Base-by-base conservation (phyloP, 176 grass and related monocot genomes). In the Raddia guianensis region DNA sequence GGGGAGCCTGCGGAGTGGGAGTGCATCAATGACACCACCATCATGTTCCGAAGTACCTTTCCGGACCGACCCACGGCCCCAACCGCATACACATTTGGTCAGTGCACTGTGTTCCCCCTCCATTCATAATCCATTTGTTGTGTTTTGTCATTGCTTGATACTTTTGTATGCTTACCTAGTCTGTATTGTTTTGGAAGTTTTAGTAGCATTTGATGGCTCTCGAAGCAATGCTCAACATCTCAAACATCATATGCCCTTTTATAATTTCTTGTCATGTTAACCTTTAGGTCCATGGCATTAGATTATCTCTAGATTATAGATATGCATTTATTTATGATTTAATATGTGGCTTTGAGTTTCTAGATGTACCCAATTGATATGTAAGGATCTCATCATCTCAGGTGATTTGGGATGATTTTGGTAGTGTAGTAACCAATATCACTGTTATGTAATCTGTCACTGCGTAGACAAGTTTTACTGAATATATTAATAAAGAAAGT, bases 11-110 rank as follows among this genome's bases (percentile, higher is more conserved):
- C 79, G 0, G 93, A 99, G 63, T 99, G 93, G 91, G 96, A 99
- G 81, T 99, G 96, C 90, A 95, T 99, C 89, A 93, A 93, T 58
- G 96, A 99, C 70, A 86, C 82, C 42, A 95, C 96, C 19, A 34
- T 99, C 78, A 93, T 99, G 64, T 95, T 93, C 51, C 90, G 96
- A 73, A 95, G 86, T 61, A 93, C 86, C 48, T 88, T 93, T 42
- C 90, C 80, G 3, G 93, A 99, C 14, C 93, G 96, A 33, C 79
- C 93, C 2, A 91, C 92, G 9, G 76, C 82, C 47, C 96, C 90
- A 18, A 87, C 88, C 0, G 96, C 96, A 7, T 99, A 88, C 79
- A 79, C 96, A 58, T 99, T 99, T 76, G 96, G 96, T 99, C 34
- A 81, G 88, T 91, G 19, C 67, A 27, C 21, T 9, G 8, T 61